A percentile compares a stretch with the other conserved stretches of the same genome.
Evolutionary conservation across 495 filamentous ascomycete species (phyloP).

Genomic region (Rusavskia elegans): DNA sequence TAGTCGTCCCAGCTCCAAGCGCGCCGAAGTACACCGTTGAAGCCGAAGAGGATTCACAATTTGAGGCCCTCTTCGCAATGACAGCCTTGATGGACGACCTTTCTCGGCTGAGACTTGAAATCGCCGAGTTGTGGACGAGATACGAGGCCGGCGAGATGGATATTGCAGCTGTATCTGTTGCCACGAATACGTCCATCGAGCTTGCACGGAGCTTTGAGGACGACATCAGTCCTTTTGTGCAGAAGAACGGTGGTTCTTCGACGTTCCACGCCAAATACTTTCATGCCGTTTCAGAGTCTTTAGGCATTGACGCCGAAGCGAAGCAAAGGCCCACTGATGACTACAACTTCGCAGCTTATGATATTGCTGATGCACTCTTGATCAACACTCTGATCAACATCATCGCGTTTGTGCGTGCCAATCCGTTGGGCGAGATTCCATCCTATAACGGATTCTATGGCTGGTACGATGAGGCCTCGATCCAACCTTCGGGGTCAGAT

Average conservation of each 20-base stretch:
- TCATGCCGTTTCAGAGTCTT: neutral
- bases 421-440: neutral
- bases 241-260: neutral
- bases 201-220: neutral
- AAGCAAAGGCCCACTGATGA: neutral
- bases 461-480: neutral
- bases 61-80: neutral
- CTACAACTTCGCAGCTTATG: neutral
- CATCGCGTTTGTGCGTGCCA: neutral
- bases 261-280: neutral
- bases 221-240: neutral
- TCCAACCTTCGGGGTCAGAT: neutral
- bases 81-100: neutral
- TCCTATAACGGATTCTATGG: neutral
- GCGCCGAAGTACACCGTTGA: neutral
- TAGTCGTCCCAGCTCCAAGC: neutral
- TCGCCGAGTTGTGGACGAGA: neutral
- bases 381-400: neutral
- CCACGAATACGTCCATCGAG: neutral
- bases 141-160: neutral
- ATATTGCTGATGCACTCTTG: neutral
- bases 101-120: neutral
- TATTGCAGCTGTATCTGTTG: neutral
- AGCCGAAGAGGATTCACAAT: neutral
- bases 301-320: neutral